These are phyloP conservation scores for Phytophthora pluvialis DNA, from an alignment of 352 stramenopile species.

Conservation along the genomic window DNA sequence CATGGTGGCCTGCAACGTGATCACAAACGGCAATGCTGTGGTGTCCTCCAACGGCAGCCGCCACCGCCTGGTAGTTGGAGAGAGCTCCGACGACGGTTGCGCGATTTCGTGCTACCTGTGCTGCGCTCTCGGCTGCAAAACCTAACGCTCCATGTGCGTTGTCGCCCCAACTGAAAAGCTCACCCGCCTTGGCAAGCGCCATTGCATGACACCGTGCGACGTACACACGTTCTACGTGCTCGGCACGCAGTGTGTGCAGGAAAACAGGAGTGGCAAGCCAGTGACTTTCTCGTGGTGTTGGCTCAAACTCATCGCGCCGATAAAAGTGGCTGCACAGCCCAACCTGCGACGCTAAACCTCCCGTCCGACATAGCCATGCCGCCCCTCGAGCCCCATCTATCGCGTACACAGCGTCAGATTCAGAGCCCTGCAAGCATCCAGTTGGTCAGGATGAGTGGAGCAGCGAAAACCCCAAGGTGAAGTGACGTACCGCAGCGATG, in stretches of 20 bases:
- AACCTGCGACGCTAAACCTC: slow-evolving; percentile 68
- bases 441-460: slow-evolving; percentile 8
- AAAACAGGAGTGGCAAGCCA: slow-evolving; percentile 80
- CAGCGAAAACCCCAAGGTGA: not conserved
- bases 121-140: slow-evolving; percentile 49
- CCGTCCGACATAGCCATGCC: slow-evolving; percentile 80
- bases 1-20: slow-evolving; percentile 64
- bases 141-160: slow-evolving; percentile 91
- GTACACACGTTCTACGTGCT: slow-evolving; percentile 60
- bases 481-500: slow-evolving; percentile 59
- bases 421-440: slow-evolving; percentile 44
- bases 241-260: slow-evolving; percentile 62
- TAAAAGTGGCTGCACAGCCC: slow-evolving; percentile 56
- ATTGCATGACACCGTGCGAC: slow-evolving; percentile 69
- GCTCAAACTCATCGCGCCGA: slow-evolving; percentile 51
- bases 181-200: slow-evolving; percentile 80
- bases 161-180: slow-evolving; percentile 95
- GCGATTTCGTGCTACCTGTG: slow-evolving; percentile 59
- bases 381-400: slow-evolving; percentile 60
- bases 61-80: slow-evolving; percentile 63
- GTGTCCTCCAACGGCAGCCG: slow-evolving; percentile 63
- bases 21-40: slow-evolving; percentile 77
- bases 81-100: slow-evolving; percentile 57
- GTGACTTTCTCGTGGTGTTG: slow-evolving; percentile 55
- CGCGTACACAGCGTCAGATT: slow-evolving; percentile 77